phyloP scores from a whole-genome alignment of 768 basidiomycete genomes.

The Dentipellis fragilis region DNA sequence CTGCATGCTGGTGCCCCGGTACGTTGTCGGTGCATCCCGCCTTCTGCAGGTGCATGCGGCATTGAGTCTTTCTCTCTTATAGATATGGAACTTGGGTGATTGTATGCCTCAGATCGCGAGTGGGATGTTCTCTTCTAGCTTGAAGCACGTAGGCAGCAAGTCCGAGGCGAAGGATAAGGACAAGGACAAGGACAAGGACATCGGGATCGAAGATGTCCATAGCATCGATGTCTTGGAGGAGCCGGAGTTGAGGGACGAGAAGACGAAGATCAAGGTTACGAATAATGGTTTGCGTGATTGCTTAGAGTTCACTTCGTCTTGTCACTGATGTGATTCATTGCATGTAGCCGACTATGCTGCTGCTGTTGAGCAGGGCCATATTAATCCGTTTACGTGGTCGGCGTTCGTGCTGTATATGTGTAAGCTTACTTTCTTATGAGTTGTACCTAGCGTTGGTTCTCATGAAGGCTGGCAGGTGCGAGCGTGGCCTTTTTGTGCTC shows the following conservation, averaged over 20 bases:
- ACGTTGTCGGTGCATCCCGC: background rate
- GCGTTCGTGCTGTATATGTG: constrained; percentile 1
- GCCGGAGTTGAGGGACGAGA: background rate
- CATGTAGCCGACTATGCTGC: background rate
- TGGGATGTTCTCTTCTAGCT: no score
- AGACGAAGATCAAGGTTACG: background rate
- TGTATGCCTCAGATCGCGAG: no score
- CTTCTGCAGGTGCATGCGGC: no score
- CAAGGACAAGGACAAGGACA: background rate
- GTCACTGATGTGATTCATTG: background rate
- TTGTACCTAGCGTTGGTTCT: background rate
- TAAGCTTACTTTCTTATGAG: background rate
- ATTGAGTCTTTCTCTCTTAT: no score
- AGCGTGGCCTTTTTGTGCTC: background rate
- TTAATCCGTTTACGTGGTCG: background rate
- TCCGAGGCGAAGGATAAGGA: no score
- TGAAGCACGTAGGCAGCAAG: background rate
- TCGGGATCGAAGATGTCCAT: background rate
- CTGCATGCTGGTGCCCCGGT: background rate
- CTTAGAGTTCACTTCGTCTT: background rate
- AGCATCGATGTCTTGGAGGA: no score
- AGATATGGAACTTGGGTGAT: no score
- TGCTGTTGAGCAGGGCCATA: background rate
- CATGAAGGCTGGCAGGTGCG: background rate
- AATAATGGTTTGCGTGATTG: background rate